These are phyloP conservation scores for Brassica incana DNA, from an alignment of 345 rosid genomes.

Conservation along the genomic window DNA sequence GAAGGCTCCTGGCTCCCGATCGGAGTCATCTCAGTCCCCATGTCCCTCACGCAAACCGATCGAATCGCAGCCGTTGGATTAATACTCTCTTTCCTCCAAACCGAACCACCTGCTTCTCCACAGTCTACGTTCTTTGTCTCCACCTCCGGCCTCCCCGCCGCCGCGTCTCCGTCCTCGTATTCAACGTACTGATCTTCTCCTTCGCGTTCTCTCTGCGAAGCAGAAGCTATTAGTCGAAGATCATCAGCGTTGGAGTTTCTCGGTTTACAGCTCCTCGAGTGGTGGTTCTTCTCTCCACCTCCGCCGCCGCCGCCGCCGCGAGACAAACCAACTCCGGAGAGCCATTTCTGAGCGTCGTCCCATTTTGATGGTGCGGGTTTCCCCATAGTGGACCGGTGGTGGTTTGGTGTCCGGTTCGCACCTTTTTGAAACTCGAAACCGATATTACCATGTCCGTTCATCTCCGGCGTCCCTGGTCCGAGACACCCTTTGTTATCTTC, in stretches of 20 bases:
- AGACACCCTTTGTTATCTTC: constrained; percentile 36
- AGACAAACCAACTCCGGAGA: constrained; percentile 62
- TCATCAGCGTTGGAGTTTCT: constrained; percentile 92
- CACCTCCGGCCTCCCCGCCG: constrained; percentile 39
- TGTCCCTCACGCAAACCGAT: constrained; percentile 83
- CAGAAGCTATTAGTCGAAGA: constrained; percentile 81
- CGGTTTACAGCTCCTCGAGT: constrained; percentile 52
- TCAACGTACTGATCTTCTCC: constrained; percentile 55
- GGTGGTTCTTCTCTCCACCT: constrained; percentile 35
- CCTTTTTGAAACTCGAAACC: constrained; percentile 75
- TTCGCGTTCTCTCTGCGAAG: constrained; percentile 67
- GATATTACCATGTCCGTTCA: constrained; percentile 17
- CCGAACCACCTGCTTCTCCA: constrained; percentile 46
- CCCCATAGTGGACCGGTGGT: constrained; percentile 73
- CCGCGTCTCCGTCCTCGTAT: constrained; percentile 41
- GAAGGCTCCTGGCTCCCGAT: constrained; percentile 92
- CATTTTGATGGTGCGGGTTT: constrained; percentile 94
- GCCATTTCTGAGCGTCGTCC: constrained; percentile 99
- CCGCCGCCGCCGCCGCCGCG: constrained; percentile 54
- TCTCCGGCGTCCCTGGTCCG: constrained; percentile 46
- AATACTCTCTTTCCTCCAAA: constrained; percentile 57
- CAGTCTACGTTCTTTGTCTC: constrained; percentile 78
- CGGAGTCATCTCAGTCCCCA: constrained; percentile 99
- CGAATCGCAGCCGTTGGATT: constrained; percentile 48
- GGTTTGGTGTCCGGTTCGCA: constrained; percentile 52